These are phyloP conservation scores for Akanthomyces dipterigenus DNA, from an alignment of 2,329 filamentous ascomycete genomes.

Conservation along the genomic window DNA sequence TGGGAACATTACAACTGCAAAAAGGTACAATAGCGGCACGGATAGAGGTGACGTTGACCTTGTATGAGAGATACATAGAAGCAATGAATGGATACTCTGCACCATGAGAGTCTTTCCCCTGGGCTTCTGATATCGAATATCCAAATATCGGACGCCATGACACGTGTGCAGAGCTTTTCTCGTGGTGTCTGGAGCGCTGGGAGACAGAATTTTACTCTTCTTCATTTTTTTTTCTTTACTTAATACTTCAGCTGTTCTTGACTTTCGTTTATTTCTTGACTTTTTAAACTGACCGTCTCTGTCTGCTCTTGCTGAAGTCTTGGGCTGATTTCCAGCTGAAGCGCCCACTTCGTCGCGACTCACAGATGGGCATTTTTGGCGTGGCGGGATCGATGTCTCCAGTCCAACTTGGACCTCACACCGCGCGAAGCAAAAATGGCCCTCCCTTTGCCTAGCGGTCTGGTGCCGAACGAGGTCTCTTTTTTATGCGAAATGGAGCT, in stretches of 20 bases:
- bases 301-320: not conserved
- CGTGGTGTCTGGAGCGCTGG: too few relatives aligned
- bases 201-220: too few relatives aligned
- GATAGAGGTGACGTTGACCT: not conserved
- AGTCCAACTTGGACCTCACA: slow-evolving; percentile 3
- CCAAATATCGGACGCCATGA: too few relatives aligned
- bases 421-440: slow-evolving; percentile 32
- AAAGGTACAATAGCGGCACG: not conserved
- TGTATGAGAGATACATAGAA: slow-evolving; percentile 5
- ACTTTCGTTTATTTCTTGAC: too few relatives aligned
- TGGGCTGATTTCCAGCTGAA: not conserved
- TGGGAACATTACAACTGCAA: slow-evolving; percentile 2
- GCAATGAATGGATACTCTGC: not conserved
- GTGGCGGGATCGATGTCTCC: not conserved
- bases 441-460: slow-evolving; percentile 43
- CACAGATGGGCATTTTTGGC: slow-evolving; percentile 2
- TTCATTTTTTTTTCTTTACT: too few relatives aligned
- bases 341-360: not conserved
- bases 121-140: too few relatives aligned
- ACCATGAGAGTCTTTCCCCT: too few relatives aligned
- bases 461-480: slow-evolving; percentile 81
- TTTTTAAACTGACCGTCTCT: too few relatives aligned
- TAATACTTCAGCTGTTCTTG: too few relatives aligned
- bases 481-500: slow-evolving; percentile 98
- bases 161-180: too few relatives aligned